phyloP scores from a whole-genome alignment of 2,329 filamentous ascomycete species.

The Arachnomyces sp. region DNA sequence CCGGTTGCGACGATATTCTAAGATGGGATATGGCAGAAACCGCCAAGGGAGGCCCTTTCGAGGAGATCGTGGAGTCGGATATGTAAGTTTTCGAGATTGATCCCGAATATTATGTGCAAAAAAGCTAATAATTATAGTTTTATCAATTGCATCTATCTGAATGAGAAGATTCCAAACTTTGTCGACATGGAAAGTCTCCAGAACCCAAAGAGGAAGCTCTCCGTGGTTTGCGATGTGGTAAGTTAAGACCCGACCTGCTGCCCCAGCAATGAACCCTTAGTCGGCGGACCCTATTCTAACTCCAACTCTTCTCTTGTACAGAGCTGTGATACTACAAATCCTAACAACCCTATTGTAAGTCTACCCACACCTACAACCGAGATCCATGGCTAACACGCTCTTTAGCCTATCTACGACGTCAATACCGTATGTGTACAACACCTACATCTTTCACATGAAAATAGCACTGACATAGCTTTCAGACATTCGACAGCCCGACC shows the following conservation, averaged over 20 bases:
- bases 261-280: conserved; percentile 47
- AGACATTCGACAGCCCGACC: conserved; percentile 78
- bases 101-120: background rate
- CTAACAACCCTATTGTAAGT: conserved; percentile 37
- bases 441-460: background rate
- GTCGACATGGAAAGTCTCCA: conserved; percentile 63
- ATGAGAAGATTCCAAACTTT: conserved; percentile 70
- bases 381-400: background rate
- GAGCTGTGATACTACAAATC: conserved; percentile 35
- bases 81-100: conserved; percentile 28
- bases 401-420: conserved; percentile 64
- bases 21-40: conserved; percentile 78
- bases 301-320: conserved; percentile 1
- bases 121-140: conserved; percentile 52
- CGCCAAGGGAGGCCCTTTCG: conserved; percentile 63
- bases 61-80: conserved; percentile 61
- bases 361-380: background rate
- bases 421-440: conserved; percentile 46
- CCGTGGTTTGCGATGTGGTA: conserved; percentile 68
- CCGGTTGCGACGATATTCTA: conserved; percentile 59
- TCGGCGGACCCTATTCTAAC: background rate
- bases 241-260: conserved; percentile 46
- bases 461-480: background rate
- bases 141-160: conserved; percentile 85
- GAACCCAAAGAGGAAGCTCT: conserved; percentile 60